A percentile compares a stretch with the other conserved stretches of the same genome.
Conservation (phyloP, 1,284 basidiomycete genomes). For the Sphaerobolus stellatus region DNA sequence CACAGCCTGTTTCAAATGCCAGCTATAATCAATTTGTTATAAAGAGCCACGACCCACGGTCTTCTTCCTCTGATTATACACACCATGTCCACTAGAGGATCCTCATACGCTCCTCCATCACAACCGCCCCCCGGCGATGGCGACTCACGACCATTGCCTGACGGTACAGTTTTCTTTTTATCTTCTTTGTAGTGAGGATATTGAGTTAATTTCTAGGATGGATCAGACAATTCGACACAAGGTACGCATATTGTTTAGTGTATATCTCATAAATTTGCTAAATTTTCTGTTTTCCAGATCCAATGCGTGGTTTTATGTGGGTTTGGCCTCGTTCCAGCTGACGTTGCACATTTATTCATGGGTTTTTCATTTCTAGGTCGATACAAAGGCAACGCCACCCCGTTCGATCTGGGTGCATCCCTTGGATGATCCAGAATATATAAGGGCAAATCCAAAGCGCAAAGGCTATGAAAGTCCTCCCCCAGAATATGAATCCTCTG, state of each 20-base stretch:
- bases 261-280: not conserved
- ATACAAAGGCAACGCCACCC: constrained; percentile 61
- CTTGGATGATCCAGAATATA: constrained; percentile 63
- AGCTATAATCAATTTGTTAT: too few species aligned
- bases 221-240: constrained; percentile 52
- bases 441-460: constrained; percentile 55
- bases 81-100: constrained; percentile 9
- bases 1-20: too few species aligned
- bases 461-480: constrained; percentile 32
- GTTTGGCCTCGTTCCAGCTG: constrained; percentile 1
- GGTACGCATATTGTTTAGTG: constrained; percentile 13
- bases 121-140: constrained; percentile 8
- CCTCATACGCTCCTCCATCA: constrained; percentile 1
- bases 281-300: constrained; percentile 1
- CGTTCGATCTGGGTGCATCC: constrained; percentile 72
- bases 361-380: constrained; percentile 48
- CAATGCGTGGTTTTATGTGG: constrained; percentile 14
- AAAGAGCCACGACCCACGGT: too few species aligned
- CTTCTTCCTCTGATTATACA: not conserved
- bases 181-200: not conserved
- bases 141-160: constrained; percentile 10
- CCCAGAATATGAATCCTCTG: constrained; percentile 14
- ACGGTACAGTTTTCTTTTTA: constrained; percentile 3
- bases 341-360: constrained; percentile 29
- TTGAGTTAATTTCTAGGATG: constrained; percentile 48